Evolutionary conservation across 1,139 yeast genomes (phyloP).

Genomic region (Kodamaea fungicola): DNA sequence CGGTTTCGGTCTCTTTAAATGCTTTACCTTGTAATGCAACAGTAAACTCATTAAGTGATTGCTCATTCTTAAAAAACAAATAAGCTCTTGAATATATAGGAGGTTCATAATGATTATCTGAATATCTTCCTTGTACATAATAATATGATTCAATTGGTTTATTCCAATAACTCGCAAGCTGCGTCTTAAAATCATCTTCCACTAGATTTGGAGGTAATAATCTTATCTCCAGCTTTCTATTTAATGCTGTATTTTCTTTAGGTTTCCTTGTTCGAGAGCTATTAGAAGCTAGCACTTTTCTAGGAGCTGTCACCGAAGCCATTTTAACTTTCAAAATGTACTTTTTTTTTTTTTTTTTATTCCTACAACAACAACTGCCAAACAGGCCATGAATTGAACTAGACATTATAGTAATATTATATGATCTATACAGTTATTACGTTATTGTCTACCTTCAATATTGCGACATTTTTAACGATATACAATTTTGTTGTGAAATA

Average conservation of each 20-base stretch:
- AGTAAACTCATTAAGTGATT: constrained; percentile 14
- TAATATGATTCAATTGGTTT: constrained; percentile 19
- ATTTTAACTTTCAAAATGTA: too few species aligned
- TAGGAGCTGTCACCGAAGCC: too few species aligned
- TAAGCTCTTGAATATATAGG: constrained; percentile 31
- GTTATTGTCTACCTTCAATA: too few species aligned
- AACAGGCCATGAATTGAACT: too few species aligned
- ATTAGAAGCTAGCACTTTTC: too few species aligned
- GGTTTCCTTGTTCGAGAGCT: too few species aligned
- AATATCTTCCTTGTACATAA: constrained; percentile 30
- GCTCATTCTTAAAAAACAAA: constrained; percentile 17
- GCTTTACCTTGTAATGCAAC: constrained; percentile 17
- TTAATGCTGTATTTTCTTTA: neutral
- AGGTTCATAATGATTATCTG: constrained; percentile 22
- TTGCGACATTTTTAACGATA: too few species aligned
- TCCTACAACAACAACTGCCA: too few species aligned
- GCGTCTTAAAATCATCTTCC: constrained; percentile 21
- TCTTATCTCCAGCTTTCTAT: constrained; percentile 21
- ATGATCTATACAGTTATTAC: too few species aligned
- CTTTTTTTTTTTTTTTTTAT: too few species aligned
- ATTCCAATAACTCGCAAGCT: constrained; percentile 13
- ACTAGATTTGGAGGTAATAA: constrained; percentile 32
- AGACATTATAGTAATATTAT: too few species aligned
- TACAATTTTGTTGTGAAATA: too few species aligned
- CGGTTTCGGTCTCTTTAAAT: constrained; percentile 18